A percentile compares a stretch with the other conserved stretches of the same genome.
Conservation (phyloP, 495 filamentous ascomycete species). For the Elasticomyces elasticus region DNA sequence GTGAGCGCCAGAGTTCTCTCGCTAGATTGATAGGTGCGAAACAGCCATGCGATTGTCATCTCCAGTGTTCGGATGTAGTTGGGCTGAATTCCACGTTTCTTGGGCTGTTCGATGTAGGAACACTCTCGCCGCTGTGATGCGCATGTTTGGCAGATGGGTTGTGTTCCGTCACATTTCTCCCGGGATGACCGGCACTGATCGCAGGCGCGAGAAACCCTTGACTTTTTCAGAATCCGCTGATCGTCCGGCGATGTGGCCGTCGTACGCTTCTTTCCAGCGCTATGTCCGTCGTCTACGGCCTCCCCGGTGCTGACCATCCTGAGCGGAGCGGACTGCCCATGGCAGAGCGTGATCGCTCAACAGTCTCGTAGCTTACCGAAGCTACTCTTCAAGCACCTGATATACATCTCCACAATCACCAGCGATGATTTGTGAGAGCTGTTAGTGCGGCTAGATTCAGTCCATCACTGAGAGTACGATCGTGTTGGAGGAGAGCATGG, state of each 20-base stretch:
- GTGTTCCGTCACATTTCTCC: slow-evolving; percentile 57
- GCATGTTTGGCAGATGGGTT: slow-evolving; percentile 48
- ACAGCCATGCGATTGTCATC: slow-evolving; percentile 36
- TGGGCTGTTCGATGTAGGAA: slow-evolving; percentile 58
- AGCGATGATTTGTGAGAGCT: too few species aligned
- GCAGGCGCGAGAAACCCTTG: slow-evolving; percentile 59
- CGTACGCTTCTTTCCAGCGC: not conserved
- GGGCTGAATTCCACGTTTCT: slow-evolving; percentile 59
- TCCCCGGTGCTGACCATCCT: too few species aligned
- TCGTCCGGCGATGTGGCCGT: not conserved
- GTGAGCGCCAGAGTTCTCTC: slow-evolving; percentile 26
- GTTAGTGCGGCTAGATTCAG: too few species aligned
- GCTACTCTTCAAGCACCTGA: too few species aligned
- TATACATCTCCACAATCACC: too few species aligned
- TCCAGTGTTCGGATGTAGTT: slow-evolving; percentile 57
- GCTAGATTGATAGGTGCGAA: slow-evolving; percentile 27
- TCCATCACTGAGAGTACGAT: too few species aligned
- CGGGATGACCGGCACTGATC: slow-evolving; percentile 57
- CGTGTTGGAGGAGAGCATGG: too few species aligned
- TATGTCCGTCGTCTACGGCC: not conserved
- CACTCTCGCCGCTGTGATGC: slow-evolving; percentile 48
- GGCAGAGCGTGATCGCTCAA: too few species aligned
- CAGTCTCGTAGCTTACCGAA: too few species aligned
- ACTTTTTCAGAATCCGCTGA: slow-evolving; percentile 35
- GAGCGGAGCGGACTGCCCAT: too few species aligned